phyloP scores from a whole-genome alignment of 352 stramenopile genomes.

The Blastocystis sp. region DNA sequence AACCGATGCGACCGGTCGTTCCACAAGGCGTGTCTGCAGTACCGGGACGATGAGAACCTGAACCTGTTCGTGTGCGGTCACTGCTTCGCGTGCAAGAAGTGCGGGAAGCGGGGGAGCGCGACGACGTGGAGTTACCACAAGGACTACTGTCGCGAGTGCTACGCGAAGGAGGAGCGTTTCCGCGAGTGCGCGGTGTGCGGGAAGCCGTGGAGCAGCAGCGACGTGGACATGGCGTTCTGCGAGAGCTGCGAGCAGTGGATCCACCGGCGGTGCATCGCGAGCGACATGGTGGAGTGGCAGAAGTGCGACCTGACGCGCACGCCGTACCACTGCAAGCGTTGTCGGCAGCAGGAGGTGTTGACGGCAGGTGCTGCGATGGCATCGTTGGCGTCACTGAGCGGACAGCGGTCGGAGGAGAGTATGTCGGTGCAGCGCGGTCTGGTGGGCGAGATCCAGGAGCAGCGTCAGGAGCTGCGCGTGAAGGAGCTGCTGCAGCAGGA shows the following conservation, averaged over 20 bases:
- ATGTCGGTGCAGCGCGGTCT: not conserved
- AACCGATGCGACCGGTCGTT: constrained; percentile 34
- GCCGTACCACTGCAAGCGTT: constrained; percentile 44
- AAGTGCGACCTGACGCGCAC: constrained; percentile 27
- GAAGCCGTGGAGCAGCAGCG: not conserved
- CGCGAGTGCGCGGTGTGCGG: not conserved
- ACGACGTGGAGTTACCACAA: constrained; percentile 39
- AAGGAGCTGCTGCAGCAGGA: not conserved
- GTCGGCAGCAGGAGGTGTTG: not conserved
- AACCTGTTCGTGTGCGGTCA: constrained; percentile 19
- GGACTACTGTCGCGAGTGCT: constrained; percentile 42
- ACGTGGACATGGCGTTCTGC: constrained; percentile 45
- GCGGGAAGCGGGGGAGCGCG: not conserved
- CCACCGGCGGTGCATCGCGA: constrained; percentile 27
- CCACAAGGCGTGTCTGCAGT: constrained; percentile 42
- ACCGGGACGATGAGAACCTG: constrained; percentile 21
- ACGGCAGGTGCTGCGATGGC: not conserved
- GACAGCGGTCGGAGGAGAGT: not conserved
- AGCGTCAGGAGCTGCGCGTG: constrained; percentile 28
- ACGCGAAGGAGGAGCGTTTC: constrained; percentile 28
- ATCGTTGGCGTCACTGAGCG: not conserved
- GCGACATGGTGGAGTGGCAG: constrained; percentile 39
- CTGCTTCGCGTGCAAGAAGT: constrained; percentile 48
- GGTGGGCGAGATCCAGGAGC: constrained; percentile 17
- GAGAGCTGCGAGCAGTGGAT: constrained; percentile 49